Conservation (phyloP, 163 green algal genomes). For the Smithsoniella earleae region DNA sequence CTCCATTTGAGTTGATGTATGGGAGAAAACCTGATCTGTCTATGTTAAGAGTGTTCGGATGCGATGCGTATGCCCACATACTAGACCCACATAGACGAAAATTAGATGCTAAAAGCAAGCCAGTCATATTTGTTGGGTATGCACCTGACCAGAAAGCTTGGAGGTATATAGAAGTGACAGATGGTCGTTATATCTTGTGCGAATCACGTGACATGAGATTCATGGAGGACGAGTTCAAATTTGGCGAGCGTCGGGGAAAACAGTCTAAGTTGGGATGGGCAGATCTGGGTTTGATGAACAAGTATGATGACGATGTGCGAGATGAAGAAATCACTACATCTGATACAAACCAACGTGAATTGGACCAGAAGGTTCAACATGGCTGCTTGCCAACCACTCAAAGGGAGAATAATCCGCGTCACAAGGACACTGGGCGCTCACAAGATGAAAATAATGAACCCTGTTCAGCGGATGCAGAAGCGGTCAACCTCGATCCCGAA, state of each 20-base stretch:
- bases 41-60: constrained; percentile 34
- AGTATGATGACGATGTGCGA: neutral
- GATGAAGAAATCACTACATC: too few species aligned
- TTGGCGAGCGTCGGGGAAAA: neutral
- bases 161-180: neutral
- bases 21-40: constrained; percentile 30
- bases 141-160: constrained; percentile 4
- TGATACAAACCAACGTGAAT: neutral
- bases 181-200: neutral
- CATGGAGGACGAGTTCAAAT: neutral
- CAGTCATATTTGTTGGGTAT: constrained; percentile 35
- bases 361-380: too few species aligned
- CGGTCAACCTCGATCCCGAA: too few species aligned
- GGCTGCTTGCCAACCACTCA: too few species aligned
- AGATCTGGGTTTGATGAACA: neutral
- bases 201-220: neutral
- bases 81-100: constrained; percentile 26
- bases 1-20: constrained; percentile 34
- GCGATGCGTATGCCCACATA: constrained; percentile 32
- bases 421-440: neutral
- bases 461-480: too few species aligned
- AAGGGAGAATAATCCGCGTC: too few species aligned
- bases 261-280: neutral
- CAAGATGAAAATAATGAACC: too few species aligned
- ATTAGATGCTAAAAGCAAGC: neutral